phyloP scores from a whole-genome alignment of 345 rosid species.

The Hibiscus syriacus region DNA sequence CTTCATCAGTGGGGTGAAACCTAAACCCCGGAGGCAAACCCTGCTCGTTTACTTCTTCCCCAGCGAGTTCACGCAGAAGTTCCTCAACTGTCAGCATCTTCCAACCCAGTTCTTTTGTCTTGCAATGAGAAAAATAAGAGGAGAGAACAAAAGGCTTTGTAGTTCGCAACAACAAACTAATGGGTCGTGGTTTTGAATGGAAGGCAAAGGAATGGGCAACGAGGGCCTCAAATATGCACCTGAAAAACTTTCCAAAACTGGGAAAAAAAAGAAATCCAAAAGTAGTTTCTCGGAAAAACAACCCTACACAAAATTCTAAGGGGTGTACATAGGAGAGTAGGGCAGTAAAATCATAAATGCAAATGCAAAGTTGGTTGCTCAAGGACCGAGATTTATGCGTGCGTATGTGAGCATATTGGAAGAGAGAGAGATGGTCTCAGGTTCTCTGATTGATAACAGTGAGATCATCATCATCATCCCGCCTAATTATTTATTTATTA shows the following conservation, averaged over 20 bases:
- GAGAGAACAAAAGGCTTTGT: neutral
- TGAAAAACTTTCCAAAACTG: slow-evolving; percentile 16
- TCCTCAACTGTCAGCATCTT: slow-evolving; percentile 57
- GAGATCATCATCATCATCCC: slow-evolving; percentile 8
- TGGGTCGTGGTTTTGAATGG: neutral
- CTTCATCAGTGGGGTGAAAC: slow-evolving; percentile 97
- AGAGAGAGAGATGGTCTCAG: neutral
- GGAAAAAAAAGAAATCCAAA: neutral
- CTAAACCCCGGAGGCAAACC: slow-evolving; percentile 97
- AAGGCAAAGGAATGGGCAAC: neutral
- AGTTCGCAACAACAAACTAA: too few species aligned
- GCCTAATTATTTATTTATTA: neutral
- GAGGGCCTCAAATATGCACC: slow-evolving; percentile 5
- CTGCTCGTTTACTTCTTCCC: slow-evolving; percentile 56
- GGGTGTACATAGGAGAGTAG: neutral
- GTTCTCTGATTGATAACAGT: slow-evolving; percentile 7
- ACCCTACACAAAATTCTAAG: neutral
- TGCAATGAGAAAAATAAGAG: neutral
- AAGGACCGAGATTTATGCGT: slow-evolving; percentile 35
- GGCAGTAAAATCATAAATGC: neutral
- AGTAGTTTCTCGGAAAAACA: neutral
- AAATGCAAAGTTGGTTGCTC: slow-evolving; percentile 16
- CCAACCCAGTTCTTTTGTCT: neutral
- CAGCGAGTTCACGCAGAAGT: slow-evolving; percentile 46
- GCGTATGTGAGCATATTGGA: slow-evolving; percentile 21